Evolutionary conservation across 371 early-diverging fungal genomes (phyloP).

Genomic region (Haplosporangium sp.): DNA sequence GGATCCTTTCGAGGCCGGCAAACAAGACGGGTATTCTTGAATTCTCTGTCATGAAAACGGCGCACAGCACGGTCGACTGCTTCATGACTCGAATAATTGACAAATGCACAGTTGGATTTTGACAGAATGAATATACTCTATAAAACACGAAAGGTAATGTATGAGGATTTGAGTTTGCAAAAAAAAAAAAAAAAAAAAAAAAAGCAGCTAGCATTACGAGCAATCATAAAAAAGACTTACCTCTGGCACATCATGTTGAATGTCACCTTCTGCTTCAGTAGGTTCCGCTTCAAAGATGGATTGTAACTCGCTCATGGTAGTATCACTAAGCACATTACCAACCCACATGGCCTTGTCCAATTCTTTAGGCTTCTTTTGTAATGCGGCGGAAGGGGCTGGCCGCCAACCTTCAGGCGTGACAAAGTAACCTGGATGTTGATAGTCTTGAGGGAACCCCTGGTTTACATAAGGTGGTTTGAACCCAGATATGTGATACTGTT

Average conservation of each 20-base stretch:
- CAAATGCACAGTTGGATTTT: constrained; percentile 61
- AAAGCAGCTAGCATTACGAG: background rate
- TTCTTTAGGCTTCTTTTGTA: constrained; percentile 60
- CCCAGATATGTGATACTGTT: constrained; percentile 8
- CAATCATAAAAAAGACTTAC: constrained; percentile 5
- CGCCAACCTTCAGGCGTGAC: constrained; percentile 28
- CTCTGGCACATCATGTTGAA: constrained; percentile 46
- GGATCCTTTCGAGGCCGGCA: constrained; percentile 59
- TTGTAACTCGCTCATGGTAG: constrained; percentile 55
- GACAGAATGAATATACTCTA: constrained; percentile 60
- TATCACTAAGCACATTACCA: constrained; percentile 58
- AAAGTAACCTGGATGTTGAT: constrained; percentile 29
- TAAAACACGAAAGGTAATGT: constrained; percentile 4
- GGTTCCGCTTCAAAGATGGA: constrained; percentile 58
- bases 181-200: background rate
- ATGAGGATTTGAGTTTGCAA: background rate
- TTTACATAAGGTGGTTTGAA: constrained; percentile 22
- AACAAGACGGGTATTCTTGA: constrained; percentile 56
- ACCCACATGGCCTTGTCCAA: constrained; percentile 64
- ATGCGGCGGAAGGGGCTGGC: constrained; percentile 25
- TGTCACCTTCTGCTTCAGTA: constrained; percentile 41
- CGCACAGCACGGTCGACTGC: constrained; percentile 57
- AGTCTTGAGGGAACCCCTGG: constrained; percentile 23
- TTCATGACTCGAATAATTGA: constrained; percentile 59
- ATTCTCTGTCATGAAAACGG: constrained; percentile 58